Evolutionary conservation across 169 alveolate species (phyloP), one percentile per base, ranked within the genome.

Genomic region (Plasmodium coatneyi): DNA sequence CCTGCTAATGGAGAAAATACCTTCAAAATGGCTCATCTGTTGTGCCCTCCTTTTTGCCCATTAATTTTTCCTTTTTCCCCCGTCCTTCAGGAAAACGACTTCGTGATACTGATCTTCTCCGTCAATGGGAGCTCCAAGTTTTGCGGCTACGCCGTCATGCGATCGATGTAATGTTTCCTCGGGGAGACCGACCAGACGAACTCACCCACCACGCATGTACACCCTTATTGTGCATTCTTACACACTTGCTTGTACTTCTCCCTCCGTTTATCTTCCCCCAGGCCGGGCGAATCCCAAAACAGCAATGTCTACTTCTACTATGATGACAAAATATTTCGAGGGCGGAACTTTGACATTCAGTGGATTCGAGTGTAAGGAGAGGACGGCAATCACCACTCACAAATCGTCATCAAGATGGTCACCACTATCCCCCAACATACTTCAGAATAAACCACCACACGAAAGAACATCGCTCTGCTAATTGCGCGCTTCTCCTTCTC

Each of bases 141-240:
- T 83, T 81, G 92, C 25, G 97, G 97, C 16, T 96, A 96, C 86
- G 97, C 97, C 16, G 82, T 95, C 92, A 95, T 96, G 96, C 92
- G 76, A 71, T 87, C 93, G 32, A 87, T 78, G 93, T 87, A 87
- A 87, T 28, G 39, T 49, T 66, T 82, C 49, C 28, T 30, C 34
- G 22, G 22, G 60, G 60, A 3, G 60, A 3, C 60, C 22, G 60
- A 49, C 60, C 60, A 14, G 60, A 49, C 60, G 22, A 49, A 19
- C 39, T 22, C 76, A 10, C 36, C 39, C 30, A n/a, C n/a, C 16
- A 0, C 10, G 14, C 22, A 34, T 82, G 54, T 16, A 80, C 66
- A 52, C 32, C 22, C 19, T 1, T 30, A 74, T 28, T 52, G n/a
- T n/a, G 66, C 80, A 74, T 22, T n/a, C n/a, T 71, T 43, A 22